Evolutionary conservation across 106 monocot species (phyloP), one percentile per base, ranked within the genome.

Genomic region (Apostasia shenzhenica): DNA sequence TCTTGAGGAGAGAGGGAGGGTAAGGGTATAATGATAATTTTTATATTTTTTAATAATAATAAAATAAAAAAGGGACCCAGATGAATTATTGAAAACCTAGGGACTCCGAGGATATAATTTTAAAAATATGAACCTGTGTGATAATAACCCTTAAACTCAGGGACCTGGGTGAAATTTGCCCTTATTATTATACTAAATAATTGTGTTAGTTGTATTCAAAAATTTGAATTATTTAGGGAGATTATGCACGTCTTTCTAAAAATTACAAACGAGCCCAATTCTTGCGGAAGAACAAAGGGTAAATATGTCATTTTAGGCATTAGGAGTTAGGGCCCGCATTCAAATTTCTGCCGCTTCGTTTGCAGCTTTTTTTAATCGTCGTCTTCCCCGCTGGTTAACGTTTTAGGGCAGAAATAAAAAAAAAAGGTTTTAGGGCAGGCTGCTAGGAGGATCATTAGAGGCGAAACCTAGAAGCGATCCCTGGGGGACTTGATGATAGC

Each of bases 281-380:
- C 55, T 14, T 56, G 55, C 0, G 4, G 1, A 40, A n/a, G 8
- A 59, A 39, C 6, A 12, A 40, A 41, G 55, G 55, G 59, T 8
- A 8, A 39, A 40, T 7, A 59, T 59, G 37, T 41, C 59, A 37
- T 59, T 56, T 59, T 8, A 7, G 59, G 1, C 41, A 39, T 8
- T 8, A 41, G 0, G 1, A 41, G 37, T 41, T 41, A 37, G 69
- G 70, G 69, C 74, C 69, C 74, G 74, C 79, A 80, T 80, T 80
- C 79, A 74, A 74, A 80, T 70, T 69, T 70, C 72, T 68, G 46
- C 60, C 68, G 78, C 78, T 67, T 68, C 71, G 7, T 47, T 37
- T 45, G 55, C 41, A 13, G 9, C 42, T 39, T 69, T 26, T 48
- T 2, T 9, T 9, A 6, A 11, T 6, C 0, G 7, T 13, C 11